Conservation (phyloP, 2,329 filamentous ascomycete genomes). For the Amauroascus niger region DNA sequence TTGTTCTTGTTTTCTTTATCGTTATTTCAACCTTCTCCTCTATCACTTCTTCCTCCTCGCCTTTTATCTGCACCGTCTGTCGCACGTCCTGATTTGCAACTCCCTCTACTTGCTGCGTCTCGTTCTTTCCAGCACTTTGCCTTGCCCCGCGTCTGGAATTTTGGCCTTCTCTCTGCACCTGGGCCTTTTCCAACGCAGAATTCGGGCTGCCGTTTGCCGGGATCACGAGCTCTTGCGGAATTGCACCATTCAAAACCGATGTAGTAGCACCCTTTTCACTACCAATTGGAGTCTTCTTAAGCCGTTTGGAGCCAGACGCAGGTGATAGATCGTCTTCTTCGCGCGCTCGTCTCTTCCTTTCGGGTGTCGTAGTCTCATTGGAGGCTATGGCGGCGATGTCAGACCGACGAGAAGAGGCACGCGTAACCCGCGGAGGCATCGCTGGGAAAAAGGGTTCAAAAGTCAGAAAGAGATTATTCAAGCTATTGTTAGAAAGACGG, state of each 20-base stretch:
- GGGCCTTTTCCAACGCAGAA: background rate
- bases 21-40: constrained; percentile 18
- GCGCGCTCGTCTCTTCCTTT: background rate
- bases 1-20: constrained; percentile 21
- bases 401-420: constrained; percentile 6
- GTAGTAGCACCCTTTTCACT: background rate
- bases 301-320: background rate
- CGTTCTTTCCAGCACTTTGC: background rate
- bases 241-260: background rate
- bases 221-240: background rate
- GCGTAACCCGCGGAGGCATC: constrained; percentile 7
- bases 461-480: too few species aligned
- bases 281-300: background rate
- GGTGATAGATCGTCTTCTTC: background rate
- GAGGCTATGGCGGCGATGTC: background rate
- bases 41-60: constrained; percentile 16
- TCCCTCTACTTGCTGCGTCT: background rate
- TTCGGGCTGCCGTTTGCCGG: background rate
- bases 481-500: background rate
- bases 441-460: background rate
- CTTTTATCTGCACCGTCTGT: background rate
- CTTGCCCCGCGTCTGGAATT: background rate
- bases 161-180: background rate
- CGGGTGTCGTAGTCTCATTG: background rate
- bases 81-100: background rate